A percentile compares a stretch with the other conserved stretches of the same genome.
phyloP scores from a whole-genome alignment of 768 basidiomycete genomes.

The Tricholoma flavovirens region DNA sequence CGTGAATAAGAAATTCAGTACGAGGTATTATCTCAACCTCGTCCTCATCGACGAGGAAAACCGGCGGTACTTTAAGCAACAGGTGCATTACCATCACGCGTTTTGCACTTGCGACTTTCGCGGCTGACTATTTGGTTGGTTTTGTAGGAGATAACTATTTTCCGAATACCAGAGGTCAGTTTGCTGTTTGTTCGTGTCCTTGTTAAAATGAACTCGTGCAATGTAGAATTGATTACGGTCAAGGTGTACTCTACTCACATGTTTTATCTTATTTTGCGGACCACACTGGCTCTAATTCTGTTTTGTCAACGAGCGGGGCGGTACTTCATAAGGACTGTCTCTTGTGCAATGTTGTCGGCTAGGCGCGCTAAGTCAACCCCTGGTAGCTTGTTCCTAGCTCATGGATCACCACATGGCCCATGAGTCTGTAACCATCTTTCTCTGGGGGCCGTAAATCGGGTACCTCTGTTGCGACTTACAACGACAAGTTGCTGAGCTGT shows the following conservation, averaged over 20 bases:
- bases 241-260: background rate
- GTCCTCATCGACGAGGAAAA: constrained; percentile 99
- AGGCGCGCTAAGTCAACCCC: background rate
- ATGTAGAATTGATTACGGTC: constrained; percentile 1
- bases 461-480: too few species aligned
- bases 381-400: too few species aligned
- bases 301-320: background rate
- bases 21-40: constrained; percentile 93
- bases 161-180: constrained; percentile 18
- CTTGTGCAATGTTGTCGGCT: background rate
- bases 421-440: background rate
- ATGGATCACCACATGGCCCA: background rate
- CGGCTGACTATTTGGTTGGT: background rate
- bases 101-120: background rate
- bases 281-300: background rate
- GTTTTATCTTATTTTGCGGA: background rate
- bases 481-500: too few species aligned
- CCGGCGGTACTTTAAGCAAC: constrained; percentile 95
- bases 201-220: background rate
- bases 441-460: background rate
- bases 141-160: constrained; percentile 15
- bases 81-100: constrained; percentile 39
- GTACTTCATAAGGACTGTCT: background rate
- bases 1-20: constrained; percentile 98
- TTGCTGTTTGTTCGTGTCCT: background rate